Percentiles rank a stretch among this genome's conserved stretches.
Conservation (phyloP, 2,329 filamentous ascomycete species). For the Exophiala mesophila region DNA sequence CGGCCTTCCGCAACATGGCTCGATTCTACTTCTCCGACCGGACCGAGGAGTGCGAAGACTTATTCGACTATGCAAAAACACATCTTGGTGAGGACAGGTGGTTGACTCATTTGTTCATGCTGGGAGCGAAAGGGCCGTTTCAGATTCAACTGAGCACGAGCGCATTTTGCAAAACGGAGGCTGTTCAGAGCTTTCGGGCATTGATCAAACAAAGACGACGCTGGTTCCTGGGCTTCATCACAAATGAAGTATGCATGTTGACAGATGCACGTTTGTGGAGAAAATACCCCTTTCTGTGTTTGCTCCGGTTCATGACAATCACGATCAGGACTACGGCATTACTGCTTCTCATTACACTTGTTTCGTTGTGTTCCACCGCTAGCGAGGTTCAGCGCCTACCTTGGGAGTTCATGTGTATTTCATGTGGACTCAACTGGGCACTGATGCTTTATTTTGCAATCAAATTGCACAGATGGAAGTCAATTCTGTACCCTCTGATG, state of each 20-base stretch:
- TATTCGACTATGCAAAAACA: constrained; percentile 95
- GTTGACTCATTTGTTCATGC: constrained; percentile 98
- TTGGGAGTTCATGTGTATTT: constrained; percentile 88
- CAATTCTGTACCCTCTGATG: constrained; percentile 93
- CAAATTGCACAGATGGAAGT: constrained; percentile 82
- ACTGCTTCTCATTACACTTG: constrained; percentile 87
- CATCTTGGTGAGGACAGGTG: constrained; percentile 93
- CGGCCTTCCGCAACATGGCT: constrained; percentile 92
- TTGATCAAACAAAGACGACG: constrained; percentile 89
- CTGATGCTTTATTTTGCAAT: constrained; percentile 95
- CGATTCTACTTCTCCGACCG: constrained; percentile 99
- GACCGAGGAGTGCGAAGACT: constrained; percentile 87
- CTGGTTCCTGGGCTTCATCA: constrained; percentile 97
- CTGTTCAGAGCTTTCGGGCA: constrained; percentile 79
- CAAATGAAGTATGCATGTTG: constrained; percentile 97
- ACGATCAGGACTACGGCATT: constrained; percentile 91
- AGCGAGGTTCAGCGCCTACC: constrained; percentile 74
- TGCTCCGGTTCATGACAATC: constrained; percentile 91
- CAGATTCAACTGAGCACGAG: constrained; percentile 98
- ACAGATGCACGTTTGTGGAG: constrained; percentile 90
- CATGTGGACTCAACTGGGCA: constrained; percentile 85
- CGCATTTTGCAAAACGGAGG: constrained; percentile 97
- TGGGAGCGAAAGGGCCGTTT: constrained; percentile 84
- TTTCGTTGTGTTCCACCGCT: constrained; percentile 79
- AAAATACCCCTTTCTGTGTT: constrained; percentile 77